phyloP scores from a whole-genome alignment of 306 rosid species.

The Vigna hirtella region DNA sequence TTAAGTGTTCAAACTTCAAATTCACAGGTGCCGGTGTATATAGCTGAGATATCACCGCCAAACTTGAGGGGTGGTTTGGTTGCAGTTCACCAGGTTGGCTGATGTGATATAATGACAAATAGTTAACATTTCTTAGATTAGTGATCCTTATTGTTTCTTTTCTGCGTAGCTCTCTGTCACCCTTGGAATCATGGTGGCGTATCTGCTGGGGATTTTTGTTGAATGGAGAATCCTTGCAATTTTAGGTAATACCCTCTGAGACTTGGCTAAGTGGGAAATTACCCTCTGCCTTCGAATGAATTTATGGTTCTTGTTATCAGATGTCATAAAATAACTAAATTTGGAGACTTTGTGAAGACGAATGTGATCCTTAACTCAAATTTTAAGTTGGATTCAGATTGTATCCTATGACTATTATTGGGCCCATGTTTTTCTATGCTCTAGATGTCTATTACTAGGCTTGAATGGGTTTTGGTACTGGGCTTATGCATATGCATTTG shows the following conservation, averaged over 20 bases:
- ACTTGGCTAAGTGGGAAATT: constrained; percentile 30
- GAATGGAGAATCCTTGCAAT: constrained; percentile 94
- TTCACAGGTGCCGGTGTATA: constrained; percentile 86
- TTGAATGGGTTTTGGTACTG: neutral
- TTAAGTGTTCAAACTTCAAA: constrained; percentile 36
- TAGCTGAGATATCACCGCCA: constrained; percentile 96
- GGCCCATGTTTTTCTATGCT: neutral
- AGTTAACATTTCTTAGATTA: neutral
- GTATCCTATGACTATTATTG: neutral
- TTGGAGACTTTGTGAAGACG: neutral
- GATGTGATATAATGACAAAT: constrained; percentile 26
- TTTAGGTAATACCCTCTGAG: constrained; percentile 66
- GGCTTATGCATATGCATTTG: neutral
- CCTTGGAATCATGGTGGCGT: constrained; percentile 90
- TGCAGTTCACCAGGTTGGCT: constrained; percentile 87
- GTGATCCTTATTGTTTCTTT: constrained; percentile 32
- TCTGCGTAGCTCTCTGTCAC: constrained; percentile 86
- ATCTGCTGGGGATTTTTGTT: constrained; percentile 91
- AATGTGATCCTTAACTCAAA: neutral
- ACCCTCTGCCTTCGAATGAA: constrained; percentile 3
- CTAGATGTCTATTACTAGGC: neutral
- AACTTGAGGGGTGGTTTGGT: constrained; percentile 83
- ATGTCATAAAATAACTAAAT: constrained; percentile 23
- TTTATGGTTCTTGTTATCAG: constrained; percentile 23
- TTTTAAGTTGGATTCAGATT: neutral